Evolutionary conservation across 306 rosid species (phyloP), one percentile per base, ranked within the genome.

Genomic region (Oxytropis ochrocephala): DNA sequence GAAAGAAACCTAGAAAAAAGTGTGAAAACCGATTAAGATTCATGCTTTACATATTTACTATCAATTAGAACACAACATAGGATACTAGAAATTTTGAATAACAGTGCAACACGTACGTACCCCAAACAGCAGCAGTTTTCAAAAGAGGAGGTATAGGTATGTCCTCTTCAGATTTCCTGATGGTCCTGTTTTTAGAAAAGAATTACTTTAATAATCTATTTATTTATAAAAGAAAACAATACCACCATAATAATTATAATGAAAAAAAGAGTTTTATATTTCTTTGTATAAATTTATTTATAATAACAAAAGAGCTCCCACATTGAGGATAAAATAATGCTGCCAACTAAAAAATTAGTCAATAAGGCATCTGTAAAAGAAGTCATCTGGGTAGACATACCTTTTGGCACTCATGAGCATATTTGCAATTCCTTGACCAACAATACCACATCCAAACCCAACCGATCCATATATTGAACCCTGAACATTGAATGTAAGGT

Each of bases 401-500:
- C 97, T 81, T 81, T 94, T 94, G 32, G 88, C 92, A 67, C 80
- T 94, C 99, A 94, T 94, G 69, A 94, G 81, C 83, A 81, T 78
- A 79, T 94, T 94, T 73, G 96, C 97, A 67, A 94, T 85, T 75
- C 99, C 99, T 81, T 94, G 99, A 75, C 99, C 99, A 62, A 94
- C 39, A 36, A 94, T 82, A 54, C 99, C 99, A 80, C 99, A 94
- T 72, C 85, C 97, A 70, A 91, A 88, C 21, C 99, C 99, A 77
- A 91, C 97, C 2, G 85, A 68, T 64, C 96, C 99, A 78, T 94
- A 94, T 75, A 88, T 58, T 17, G 88, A 84, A 69, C 99, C 99
- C 99, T 94, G 85, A 77, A 84, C 53, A 77, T 64, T 73, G 68
- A 85, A 85, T 55, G 43, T 57, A 49, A 49, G 39, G 75, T 19